Base-by-base conservation (phyloP, 805 yeast genomes). In the Candida suzukii region DNA sequence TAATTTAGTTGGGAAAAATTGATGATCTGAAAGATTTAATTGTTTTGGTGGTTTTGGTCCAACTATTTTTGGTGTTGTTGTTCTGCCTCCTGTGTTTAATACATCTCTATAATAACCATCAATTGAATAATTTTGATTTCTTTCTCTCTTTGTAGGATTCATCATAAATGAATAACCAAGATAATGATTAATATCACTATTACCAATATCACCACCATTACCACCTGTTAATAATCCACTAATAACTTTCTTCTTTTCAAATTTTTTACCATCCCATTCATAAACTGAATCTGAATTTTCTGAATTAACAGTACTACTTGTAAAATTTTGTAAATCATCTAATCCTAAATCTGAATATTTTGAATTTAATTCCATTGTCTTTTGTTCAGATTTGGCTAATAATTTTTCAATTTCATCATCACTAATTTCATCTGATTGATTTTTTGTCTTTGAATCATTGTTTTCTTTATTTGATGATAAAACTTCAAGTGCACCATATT, bases 31-130 rank as follows among this genome's bases (percentile, higher is more conserved):
- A 31, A 87, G 69, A 44, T 78, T 80, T 45, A 85, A 67, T 52
- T 87, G 93, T 55, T 83, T 87, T 29, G 98, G 97, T 35, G 95
- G 86, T 46, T 74, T 76, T 16, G 95, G 93, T 2, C 82, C 83
- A 10, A 74, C 68, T 35, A 71, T 68, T 39, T 67, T 66, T 40
- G 67, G 57, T 27, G 41, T 48, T 8, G 44, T 34, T 0, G 80
- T 57, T 52, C 84, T 70, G 37, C 83, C 79, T 6, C 91, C 88
- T 2, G 88, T 75, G 50, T 80, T 78, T 52, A 90, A 65, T 7
- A 61, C 68, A 41, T 63, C 67, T 43, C 66, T 51, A 48, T 63
- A 63, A 61, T 90, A 90, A 62, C 80, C 80, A 60, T 90, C 96
- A 48, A 91, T 82, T 1, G 88, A 80, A 60, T 90, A 90, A 54